Base-by-base conservation (phyloP, 257 asterid species). In the Scutellaria barbata region DNA sequence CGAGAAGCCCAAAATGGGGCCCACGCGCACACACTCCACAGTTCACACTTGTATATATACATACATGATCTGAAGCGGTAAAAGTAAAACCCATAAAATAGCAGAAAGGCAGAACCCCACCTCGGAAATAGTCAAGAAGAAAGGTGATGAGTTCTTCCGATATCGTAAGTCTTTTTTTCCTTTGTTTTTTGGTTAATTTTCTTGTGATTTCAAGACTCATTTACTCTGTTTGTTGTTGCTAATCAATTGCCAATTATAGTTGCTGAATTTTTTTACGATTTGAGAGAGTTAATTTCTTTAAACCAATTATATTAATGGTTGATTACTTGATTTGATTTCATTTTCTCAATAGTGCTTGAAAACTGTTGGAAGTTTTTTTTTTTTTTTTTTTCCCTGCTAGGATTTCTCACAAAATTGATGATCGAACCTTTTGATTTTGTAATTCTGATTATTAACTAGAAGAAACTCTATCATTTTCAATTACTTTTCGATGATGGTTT, bases 81-180 rank as follows among this genome's bases (percentile, higher is more conserved):
- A 45, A 63, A 42, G 69, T 11, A 46, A 45, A 63, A 42, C 41
- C 69, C 55, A 64, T 20, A 45, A 48, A 62, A 3, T 14, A 11
- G 8, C 45, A 45, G 40, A 11, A 63, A 64, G 10, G 42, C 41
- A 60, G 37, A 41, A 63, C 10, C 17, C 68, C 16, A 17, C 47
- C 12, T 11, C 41, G 13, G 22, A 64, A 11, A 22, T 5, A 18
- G 25, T 10, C 52, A 12, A 12, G 14, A 46, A 10, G 14, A 46
- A 46, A 46, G 14, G 11, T 46, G n/a, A 46, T 46, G 52, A 46
- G 52, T 46, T 46, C 17, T 46, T 11, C 17, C 11, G 16, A 46
- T 10, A 3, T 2, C 14, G 47, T 37, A 33, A 59, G 45, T 33
- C n/a, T n/a, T 39, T 37, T 37, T n/a, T 1, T 30, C 35, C 35